Evolutionary conservation across 257 asterid species (phyloP), one percentile per base, ranked within the genome.

Genomic region (Solanum ossicruentum): DNA sequence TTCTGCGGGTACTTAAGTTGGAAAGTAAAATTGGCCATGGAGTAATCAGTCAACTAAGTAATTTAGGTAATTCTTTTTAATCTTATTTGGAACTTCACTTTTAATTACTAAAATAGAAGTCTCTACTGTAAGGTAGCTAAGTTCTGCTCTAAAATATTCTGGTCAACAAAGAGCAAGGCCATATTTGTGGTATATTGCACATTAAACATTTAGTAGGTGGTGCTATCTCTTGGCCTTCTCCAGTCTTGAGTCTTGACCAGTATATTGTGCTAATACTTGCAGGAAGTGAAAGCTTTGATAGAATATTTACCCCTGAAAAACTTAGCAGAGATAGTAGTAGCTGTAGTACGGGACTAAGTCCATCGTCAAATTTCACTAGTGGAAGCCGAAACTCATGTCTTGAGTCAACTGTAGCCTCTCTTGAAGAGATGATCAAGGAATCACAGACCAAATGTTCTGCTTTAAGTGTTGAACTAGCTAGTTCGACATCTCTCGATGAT

Each of bases 1-100:
- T 97, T 88, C 89, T 97, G 69, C 93, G 98, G 69, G 91, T 95
- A 84, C 98, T 97, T 90, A 95, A 95, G 88, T 91, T 97, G 81
- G 98, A 97, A 91, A 91, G 93, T 51, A 92, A 97, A 13, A 85
- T 97, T 63, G 98, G 98, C 84, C 88, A 93, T 32, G 93, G 92
- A 66, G 98, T 97, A 47, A 95, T 97, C 86, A 89, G 85, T 88
- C 98, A 97, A 89, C 93, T 94, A 70, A 97, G 95, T 86, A 97
- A 94, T 85, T 91, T 97, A 81, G 99, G 99, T 95, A 91, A 5
- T 36, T 36, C 21, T 26, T 84, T 81, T 39, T 84, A 66, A 67
- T 60, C 80, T 85, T 69, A 21, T 86, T 75, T 32, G 54, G 78
- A 81, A 41, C 65, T 65, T 69, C 72, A 60, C 43, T 20, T 81